These are phyloP conservation scores for Penicillium turbatum DNA, from an alignment of 495 filamentous ascomycete genomes.

Conservation along the genomic window DNA sequence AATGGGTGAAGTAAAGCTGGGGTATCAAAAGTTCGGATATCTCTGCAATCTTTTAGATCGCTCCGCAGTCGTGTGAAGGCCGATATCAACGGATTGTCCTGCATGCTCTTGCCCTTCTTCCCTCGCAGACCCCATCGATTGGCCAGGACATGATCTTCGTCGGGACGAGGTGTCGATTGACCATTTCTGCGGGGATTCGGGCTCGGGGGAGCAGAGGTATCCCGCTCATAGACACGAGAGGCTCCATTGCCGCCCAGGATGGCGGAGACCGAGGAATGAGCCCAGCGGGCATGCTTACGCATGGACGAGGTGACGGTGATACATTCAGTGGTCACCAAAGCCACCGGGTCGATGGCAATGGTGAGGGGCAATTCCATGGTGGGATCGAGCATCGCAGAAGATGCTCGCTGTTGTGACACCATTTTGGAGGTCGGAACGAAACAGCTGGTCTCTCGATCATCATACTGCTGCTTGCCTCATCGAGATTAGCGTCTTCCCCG, in stretches of 20 bases:
- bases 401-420: constrained; percentile 23
- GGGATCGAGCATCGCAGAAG: constrained; percentile 27
- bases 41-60: constrained; percentile 89
- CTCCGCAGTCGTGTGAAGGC: constrained; percentile 86
- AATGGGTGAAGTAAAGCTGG: constrained; percentile 90
- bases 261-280: constrained; percentile 92
- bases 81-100: constrained; percentile 95
- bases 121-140: constrained; percentile 86
- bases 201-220: constrained; percentile 37
- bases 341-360: constrained; percentile 90
- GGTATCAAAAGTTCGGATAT: constrained; percentile 86
- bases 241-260: constrained; percentile 80
- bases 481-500: constrained; percentile 24
- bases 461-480: constrained; percentile 24
- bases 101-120: constrained; percentile 96
- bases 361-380: constrained; percentile 42
- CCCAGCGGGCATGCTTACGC: constrained; percentile 95
- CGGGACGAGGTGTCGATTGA: constrained; percentile 20
- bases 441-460: constrained; percentile 30
- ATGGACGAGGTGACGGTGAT: constrained; percentile 97
- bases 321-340: constrained; percentile 96
- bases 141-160: constrained; percentile 52
- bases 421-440: constrained; percentile 18
- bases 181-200: constrained; percentile 35
- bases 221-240: constrained; percentile 42